Base-by-base conservation (phyloP, 2,329 filamentous ascomycete genomes). In the Fusarium temperatum region DNA sequence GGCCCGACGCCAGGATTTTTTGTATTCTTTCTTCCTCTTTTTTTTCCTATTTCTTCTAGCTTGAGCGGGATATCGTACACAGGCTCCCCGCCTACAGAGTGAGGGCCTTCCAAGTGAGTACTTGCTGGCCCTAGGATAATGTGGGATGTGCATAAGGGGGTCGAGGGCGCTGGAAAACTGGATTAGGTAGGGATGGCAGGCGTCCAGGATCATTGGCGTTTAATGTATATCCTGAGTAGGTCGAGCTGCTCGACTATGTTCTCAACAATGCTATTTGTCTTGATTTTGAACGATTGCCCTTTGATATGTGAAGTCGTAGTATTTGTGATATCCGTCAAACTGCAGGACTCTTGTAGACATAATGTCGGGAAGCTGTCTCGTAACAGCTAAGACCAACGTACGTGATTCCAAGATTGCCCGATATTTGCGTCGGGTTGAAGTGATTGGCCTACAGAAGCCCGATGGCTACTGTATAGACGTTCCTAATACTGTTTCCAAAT, bases 151-250 rank as follows among this genome's bases (percentile, higher is more conserved):
- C 61, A 68, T 70, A 60, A 58, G 57, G 63, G 72, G 62, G 60
- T 55, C 36, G 70, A 72, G 69, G 65, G 69, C 69, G 50, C 59
- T 48, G 51, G 53, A 75, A 69, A 62, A 64, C 39, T 70, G 73
- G 57, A 65, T 57, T 64, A 58, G 73, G 57, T 54, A 42, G 73
- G 68, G 68, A 63, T 61, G 64, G 63, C 63, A 62, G 73, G 70
- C 66, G 72, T 75, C 64, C 63, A 59, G 72, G 72, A 66, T 72
- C 35, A 61, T 56, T 74, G 73, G 76, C 66, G 73, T 75, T 74
- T 68, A 56, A 64, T 78, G 70, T 77, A 75, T 65, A 76, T 78
- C 76, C 58, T 65, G 76, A 77, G 66, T 57, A 66, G 65, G 63
- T 74, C 71, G 70, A 73, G 56, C 65, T 77, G 65, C 68, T 74